Evolutionary conservation across 805 yeast species (phyloP), one percentile per base, ranked within the genome.

Genomic region (Candida mattraensis): DNA sequence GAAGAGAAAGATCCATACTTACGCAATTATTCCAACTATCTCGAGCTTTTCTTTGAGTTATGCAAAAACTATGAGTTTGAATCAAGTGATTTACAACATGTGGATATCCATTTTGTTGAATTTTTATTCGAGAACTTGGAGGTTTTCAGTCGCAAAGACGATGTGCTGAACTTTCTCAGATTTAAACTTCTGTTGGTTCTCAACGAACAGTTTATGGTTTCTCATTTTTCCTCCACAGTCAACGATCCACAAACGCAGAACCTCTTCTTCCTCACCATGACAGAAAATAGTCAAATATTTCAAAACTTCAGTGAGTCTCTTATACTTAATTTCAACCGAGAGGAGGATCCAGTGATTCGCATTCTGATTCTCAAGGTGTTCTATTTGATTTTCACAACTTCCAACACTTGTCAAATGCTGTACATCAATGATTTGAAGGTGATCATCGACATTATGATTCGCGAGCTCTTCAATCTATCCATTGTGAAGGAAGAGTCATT

Each of bases 141-240:
- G 29, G 48, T 58, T 18, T 58, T 67, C 2, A 64, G 68, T 20
- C 58, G 60, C 14, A 71, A 71, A 7, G 76, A 72, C 28, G 81
- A 82, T 53, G 72, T 78, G 30, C 70, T 69, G 44, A 82, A 79
- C 52, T 78, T 76, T 43, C 75, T 85, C 24, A 79, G 82, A 42
- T 80, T 88, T 64, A 80, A 79, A 50, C 63, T 86, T 11, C 58
- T 89, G 9, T 64, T 89, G 24, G 80, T 87, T 1, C 64, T 89
- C 17, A 89, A 89, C 60, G 96, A 89, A 56, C 96, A 89, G 60
- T 89, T 78, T 59, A 77, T 89, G 81, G 82, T 87, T 24, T 63
- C 76, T 43, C 67, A 47, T 58, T 70, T 47, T 50, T 69, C 52
- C 5, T 24, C 38, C 5, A 30, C 33, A 23, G 28, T 59, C 4